Evolutionary conservation across 2,329 filamentous ascomycete species (phyloP).

Genomic region (Cladophialophora chaetospira): DNA sequence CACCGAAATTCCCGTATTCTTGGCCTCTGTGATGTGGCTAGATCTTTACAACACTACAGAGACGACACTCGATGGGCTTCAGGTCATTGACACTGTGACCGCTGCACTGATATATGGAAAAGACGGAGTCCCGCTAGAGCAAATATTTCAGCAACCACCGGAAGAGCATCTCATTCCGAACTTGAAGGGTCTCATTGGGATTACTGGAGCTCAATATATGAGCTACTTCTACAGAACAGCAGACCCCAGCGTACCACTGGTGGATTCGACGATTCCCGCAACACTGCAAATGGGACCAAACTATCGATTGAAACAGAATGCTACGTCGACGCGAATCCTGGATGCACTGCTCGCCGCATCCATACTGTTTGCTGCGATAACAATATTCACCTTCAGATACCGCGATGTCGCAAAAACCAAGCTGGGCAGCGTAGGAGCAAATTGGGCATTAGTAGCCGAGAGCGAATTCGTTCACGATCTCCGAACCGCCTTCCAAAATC

Average conservation of each 20-base stretch:
- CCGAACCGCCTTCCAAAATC: neutral
- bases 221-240: conserved; percentile 1
- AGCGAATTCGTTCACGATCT: neutral
- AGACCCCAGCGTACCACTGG: neutral
- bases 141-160: neutral
- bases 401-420: neutral
- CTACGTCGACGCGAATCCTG: neutral
- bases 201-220: neutral
- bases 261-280: neutral
- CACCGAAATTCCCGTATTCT: neutral
- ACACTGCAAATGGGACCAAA: conserved; percentile 1
- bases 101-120: neutral
- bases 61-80: neutral
- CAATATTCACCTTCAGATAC: neutral
- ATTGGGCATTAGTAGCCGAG: neutral
- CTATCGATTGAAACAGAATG: neutral
- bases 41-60: neutral
- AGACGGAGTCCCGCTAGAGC: neutral
- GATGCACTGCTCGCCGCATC: neutral
- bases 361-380: neutral
- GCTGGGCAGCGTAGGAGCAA: neutral
- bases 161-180: neutral
- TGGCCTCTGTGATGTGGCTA: neutral
- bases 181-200: neutral
- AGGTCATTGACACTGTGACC: neutral